Base-by-base conservation (phyloP, 176 grass and related monocot genomes). In the Bromus sterilis region DNA sequence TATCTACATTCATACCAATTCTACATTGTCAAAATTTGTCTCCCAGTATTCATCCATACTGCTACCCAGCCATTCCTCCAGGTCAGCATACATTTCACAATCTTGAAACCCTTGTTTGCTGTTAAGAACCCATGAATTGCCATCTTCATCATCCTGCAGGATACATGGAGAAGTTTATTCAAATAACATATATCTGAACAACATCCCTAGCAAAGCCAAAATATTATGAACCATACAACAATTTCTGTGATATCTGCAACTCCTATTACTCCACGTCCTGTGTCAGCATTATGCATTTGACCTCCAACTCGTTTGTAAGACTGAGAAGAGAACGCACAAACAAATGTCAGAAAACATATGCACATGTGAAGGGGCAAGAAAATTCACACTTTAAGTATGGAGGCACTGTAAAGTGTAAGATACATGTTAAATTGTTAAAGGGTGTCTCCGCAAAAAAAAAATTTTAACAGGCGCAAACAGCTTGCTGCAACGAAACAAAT, bases 51-150 rank as follows among this genome's bases (percentile, higher is more conserved):
- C 85, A 64, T 92, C 73, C 67, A 81, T 80, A 84, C 81, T 86
- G 60, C 68, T 80, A 69, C 80, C 94, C 49, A 97, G 86, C 87
- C 91, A 94, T 46, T 90, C 89, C 82, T 97, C 94, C 66, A 97
- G 76, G 80, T 88, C 82, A 55, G 91, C 89, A 90, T 94, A 97
- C 36, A 78, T 74, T 83, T 94, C 94, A 82, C 87, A 94, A 79
- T 97, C 89, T 91, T 94, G 91, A 87, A 97, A 97, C 37, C 91
- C 94, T 83, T 97, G 94, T 65, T 97, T 97, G 56, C 41, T 94
- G 57, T 97, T 97, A 51, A 97, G 69, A 78, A 97, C 91, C 87
- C 89, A 97, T 21, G 89, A 77, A 76, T 89, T 88, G 5, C 89
- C 94, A 78, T 90, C 78, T 78, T 81, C 85, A 86, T 88, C 89